A percentile compares a stretch with the other conserved stretches of the same genome.
These are phyloP conservation scores for Candida berthetii DNA, from an alignment of 805 yeast genomes.

Conservation along the genomic window DNA sequence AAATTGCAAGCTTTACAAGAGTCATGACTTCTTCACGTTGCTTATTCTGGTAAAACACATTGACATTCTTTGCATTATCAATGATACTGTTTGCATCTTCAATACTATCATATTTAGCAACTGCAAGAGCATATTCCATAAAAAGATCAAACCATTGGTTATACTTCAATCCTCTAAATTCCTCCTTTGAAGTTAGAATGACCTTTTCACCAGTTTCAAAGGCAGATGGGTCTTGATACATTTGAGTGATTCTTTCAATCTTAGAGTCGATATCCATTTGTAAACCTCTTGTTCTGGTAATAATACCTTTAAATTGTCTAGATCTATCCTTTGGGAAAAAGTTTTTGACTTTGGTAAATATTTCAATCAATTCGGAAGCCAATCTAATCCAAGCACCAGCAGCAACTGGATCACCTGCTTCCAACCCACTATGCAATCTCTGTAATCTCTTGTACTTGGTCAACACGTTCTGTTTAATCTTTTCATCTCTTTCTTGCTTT, in stretches of 20 bases:
- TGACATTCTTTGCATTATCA: slow-evolving; percentile 70
- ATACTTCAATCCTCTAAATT: slow-evolving; percentile 70
- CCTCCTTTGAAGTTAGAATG: slow-evolving; percentile 41
- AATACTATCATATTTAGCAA: slow-evolving; percentile 51
- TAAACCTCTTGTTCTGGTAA: slow-evolving; percentile 53
- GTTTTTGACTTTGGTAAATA: slow-evolving; percentile 69
- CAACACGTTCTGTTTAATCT: slow-evolving; percentile 49
- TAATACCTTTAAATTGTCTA: slow-evolving; percentile 61
- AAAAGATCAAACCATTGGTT: slow-evolving; percentile 83
- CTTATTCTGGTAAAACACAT: slow-evolving; percentile 68
- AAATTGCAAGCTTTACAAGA: slow-evolving; percentile 62
- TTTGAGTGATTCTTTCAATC: slow-evolving; percentile 57
- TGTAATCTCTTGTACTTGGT: slow-evolving; percentile 50
- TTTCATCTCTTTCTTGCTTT: slow-evolving; percentile 46
- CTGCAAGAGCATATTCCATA: slow-evolving; percentile 68
- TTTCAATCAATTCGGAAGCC: slow-evolving; percentile 78
- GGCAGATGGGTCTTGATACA: slow-evolving; percentile 47
- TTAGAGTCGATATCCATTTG: slow-evolving; percentile 68
- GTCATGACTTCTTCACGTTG: slow-evolving; percentile 52
- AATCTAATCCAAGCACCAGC: slow-evolving; percentile 75
- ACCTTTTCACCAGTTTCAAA: slow-evolving; percentile 35
- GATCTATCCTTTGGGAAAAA: slow-evolving; percentile 77
- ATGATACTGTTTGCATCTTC: slow-evolving; percentile 65
- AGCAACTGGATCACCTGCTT: slow-evolving; percentile 50
- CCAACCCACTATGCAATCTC: slow-evolving; percentile 43